Conservation (phyloP, 2,329 filamentous ascomycete species). For the Lasiodiplodia citricola region DNA sequence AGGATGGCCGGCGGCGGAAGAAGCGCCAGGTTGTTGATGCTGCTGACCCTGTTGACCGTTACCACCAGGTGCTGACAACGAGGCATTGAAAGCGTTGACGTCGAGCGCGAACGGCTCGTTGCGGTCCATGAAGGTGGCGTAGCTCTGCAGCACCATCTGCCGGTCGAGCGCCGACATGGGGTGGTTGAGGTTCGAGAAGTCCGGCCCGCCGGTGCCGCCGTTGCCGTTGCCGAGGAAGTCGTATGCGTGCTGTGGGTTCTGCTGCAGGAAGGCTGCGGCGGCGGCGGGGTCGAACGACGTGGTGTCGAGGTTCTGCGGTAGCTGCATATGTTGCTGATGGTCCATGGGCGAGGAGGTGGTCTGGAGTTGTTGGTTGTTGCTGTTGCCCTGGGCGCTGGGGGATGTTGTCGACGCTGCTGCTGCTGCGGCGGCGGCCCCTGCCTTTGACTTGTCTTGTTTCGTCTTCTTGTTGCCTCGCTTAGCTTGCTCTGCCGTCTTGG, state of each 20-base stretch:
- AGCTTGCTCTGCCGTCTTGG: conserved; percentile 43
- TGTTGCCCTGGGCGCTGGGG: conserved; percentile 30
- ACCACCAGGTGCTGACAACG: not conserved
- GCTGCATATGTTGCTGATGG: conserved; percentile 27
- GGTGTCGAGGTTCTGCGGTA: conserved; percentile 33
- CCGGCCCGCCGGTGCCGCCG: not conserved
- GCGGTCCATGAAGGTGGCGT: conserved; percentile 48
- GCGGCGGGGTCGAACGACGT: conserved; percentile 41
- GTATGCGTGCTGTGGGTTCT: conserved; percentile 19
- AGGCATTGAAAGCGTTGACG: conserved; percentile 22
- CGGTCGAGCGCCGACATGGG: conserved; percentile 74
- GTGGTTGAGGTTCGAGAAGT: conserved; percentile 41
- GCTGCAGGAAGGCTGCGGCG: conserved; percentile 38
- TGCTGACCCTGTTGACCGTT: not conserved
- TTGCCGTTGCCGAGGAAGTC: conserved; percentile 17
- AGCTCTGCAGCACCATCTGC: conserved; percentile 77
- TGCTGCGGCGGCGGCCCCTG: not conserved
- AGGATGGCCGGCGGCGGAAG: not conserved
- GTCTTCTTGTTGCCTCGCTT: conserved; percentile 28
- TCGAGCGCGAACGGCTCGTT: conserved; percentile 32
- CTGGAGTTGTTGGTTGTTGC: conserved; percentile 52
- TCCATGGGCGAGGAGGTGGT: not conserved
- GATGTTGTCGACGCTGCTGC: conserved; percentile 3
- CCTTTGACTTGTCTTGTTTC: conserved; percentile 26
- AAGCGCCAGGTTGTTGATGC: conserved; percentile 23